A percentile compares a stretch with the other conserved stretches of the same genome.
Conservation (phyloP, 352 stramenopile genomes). For the Peronospora belbahrii region DNA sequence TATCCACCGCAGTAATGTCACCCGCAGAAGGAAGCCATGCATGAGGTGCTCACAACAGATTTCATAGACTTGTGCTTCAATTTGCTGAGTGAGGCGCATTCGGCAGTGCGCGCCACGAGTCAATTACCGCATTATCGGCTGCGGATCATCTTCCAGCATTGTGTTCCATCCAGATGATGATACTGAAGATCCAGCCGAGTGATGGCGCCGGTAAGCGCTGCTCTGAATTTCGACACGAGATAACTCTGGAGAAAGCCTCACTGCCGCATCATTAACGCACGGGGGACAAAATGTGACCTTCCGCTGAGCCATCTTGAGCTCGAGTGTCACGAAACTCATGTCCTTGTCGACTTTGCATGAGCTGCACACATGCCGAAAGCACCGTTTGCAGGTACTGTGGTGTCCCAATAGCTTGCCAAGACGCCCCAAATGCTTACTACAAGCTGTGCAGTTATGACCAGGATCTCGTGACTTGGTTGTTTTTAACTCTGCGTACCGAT, state of each 20-base stretch:
- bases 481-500: slow-evolving; percentile 15
- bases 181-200: slow-evolving; percentile 14
- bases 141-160: slow-evolving; percentile 6
- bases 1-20: no score
- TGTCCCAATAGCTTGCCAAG: slow-evolving; percentile 12
- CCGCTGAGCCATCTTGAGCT: slow-evolving; percentile 30
- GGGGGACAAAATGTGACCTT: slow-evolving; percentile 30
- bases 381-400: slow-evolving; percentile 22
- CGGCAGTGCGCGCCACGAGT: no score
- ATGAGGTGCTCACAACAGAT: no score
- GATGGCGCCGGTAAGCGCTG: slow-evolving; percentile 6
- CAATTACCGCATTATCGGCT: slow-evolving; percentile 7
- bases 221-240: slow-evolving; percentile 4
- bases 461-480: slow-evolving; percentile 8
- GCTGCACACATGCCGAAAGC: slow-evolving; percentile 22
- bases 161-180: slow-evolving; percentile 14
- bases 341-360: slow-evolving; percentile 20
- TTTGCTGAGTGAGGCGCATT: no score
- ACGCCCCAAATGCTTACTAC: slow-evolving; percentile 16
- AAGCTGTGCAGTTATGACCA: slow-evolving; percentile 11
- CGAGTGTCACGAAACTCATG: slow-evolving; percentile 24
- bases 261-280: slow-evolving; percentile 13
- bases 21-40: no score
- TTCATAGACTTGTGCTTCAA: no score
- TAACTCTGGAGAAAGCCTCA: slow-evolving; percentile 7